Evolutionary conservation across 148 eudicot genomes (phyloP).

Genomic region (Amaranthus cruentus): DNA sequence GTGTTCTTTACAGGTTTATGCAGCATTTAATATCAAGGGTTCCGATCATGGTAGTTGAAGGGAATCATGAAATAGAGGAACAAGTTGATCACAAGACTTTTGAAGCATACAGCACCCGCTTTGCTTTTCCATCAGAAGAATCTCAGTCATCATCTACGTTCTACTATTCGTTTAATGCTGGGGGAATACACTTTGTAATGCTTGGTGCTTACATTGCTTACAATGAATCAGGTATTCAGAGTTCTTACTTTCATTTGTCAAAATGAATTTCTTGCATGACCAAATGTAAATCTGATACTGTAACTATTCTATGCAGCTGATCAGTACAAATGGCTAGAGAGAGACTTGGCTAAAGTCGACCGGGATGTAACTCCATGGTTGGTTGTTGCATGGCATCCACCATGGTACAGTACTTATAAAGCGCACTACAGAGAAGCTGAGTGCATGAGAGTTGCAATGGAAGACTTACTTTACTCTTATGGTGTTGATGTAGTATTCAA

Average conservation of each 20-base stretch:
- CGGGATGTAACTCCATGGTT: constrained; percentile 86
- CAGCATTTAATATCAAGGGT: constrained; percentile 67
- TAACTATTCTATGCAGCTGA: constrained; percentile 39
- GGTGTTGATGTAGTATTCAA: constrained; percentile 79
- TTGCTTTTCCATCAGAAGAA: constrained; percentile 91
- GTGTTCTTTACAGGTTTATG: constrained; percentile 60
- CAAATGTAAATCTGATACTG: neutral
- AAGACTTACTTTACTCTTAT: constrained; percentile 65
- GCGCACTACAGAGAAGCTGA: constrained; percentile 94
- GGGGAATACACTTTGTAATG: constrained; percentile 91
- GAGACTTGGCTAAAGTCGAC: constrained; percentile 76
- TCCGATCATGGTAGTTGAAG: constrained; percentile 94
- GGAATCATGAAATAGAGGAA: constrained; percentile 89
- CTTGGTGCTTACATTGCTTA: constrained; percentile 85
- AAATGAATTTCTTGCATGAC: neutral
- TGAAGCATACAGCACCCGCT: constrained; percentile 83
- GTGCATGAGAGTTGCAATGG: constrained; percentile 97
- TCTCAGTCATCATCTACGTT: constrained; percentile 74
- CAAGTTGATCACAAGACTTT: constrained; percentile 68
- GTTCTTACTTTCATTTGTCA: neutral
- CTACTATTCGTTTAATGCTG: constrained; percentile 94
- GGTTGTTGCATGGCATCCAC: constrained; percentile 88
- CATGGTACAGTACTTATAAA: constrained; percentile 82
- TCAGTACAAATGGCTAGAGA: constrained; percentile 93
- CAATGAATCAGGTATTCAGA: constrained; percentile 56